Conservation (phyloP, 345 rosid species). For the Orychophragmus violaceus region DNA sequence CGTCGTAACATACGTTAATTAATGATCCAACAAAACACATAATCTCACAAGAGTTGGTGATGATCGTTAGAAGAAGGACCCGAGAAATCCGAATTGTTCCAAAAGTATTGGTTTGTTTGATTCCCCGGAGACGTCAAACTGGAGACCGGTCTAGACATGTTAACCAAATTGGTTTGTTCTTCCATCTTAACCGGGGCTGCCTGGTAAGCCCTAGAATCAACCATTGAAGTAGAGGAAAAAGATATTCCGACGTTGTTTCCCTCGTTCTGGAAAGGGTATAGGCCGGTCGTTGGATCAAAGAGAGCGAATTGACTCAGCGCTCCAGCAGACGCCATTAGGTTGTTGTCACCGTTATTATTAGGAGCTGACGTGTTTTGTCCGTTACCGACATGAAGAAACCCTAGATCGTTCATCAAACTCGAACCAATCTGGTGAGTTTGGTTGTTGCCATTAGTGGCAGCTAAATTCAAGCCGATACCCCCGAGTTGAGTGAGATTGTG, state of each 20-base stretch:
- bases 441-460: constrained; percentile 33
- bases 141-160: constrained; percentile 33
- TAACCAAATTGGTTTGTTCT: constrained; percentile 31
- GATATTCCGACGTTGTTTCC: constrained; percentile 26
- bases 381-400: constrained; percentile 31
- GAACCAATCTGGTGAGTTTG: constrained; percentile 26
- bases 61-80: constrained; percentile 26
- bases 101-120: constrained; percentile 38
- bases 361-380: constrained; percentile 27
- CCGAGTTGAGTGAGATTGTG: constrained; percentile 42
- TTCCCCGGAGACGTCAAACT: constrained; percentile 23
- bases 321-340: constrained; percentile 26
- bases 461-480: constrained; percentile 51
- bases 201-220: constrained; percentile 54
- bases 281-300: constrained; percentile 37
- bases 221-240: constrained; percentile 34
- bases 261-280: constrained; percentile 40
- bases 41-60: constrained; percentile 24
- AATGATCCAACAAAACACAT: constrained; percentile 9
- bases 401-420: constrained; percentile 35
- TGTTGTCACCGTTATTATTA: constrained; percentile 18
- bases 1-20: not conserved
- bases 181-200: constrained; percentile 55
- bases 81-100: constrained; percentile 27
- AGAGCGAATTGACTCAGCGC: constrained; percentile 45